A percentile compares a stretch with the other conserved stretches of the same genome.
Conservation (phyloP, 345 rosid genomes). For the Ceriops tagal region DNA sequence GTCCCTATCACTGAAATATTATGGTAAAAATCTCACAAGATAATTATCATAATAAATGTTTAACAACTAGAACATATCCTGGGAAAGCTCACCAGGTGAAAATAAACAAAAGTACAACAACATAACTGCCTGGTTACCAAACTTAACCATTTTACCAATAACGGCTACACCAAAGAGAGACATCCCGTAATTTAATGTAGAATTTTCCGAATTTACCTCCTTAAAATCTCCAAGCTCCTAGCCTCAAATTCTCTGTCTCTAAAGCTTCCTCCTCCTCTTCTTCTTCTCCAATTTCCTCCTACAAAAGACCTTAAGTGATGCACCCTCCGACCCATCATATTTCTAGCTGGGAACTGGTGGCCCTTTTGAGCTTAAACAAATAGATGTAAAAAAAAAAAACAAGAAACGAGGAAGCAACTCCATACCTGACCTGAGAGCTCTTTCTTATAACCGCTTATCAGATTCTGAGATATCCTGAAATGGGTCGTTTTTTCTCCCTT, state of each 20-base stretch:
- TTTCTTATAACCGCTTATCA: background rate
- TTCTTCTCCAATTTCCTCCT: background rate
- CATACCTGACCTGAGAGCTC: background rate
- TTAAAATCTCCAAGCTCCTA: background rate
- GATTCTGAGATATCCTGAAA: background rate
- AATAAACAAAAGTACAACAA: slow-evolving; percentile 9
- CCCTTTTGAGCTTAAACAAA: background rate
- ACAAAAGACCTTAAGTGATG: background rate
- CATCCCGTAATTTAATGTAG: no score
- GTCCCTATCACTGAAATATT: no score
- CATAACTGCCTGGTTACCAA: slow-evolving; percentile 11
- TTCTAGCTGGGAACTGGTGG: background rate
- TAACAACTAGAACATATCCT: no score
- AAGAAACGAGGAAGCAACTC: background rate
- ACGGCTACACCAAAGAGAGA: no score
- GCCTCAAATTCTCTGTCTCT: slow-evolving; percentile 2
- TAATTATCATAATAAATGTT: no score
- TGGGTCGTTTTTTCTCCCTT: slow-evolving; percentile 17
- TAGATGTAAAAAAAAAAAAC: slow-evolving; percentile 1
- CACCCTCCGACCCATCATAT: background rate
- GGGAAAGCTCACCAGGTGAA: background rate
- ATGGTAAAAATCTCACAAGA: no score
- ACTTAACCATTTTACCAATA: background rate
- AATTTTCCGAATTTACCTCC: slow-evolving; percentile 20
- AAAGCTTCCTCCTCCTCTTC: background rate